Base-by-base conservation (phyloP, 257 asterid genomes). In the Prunella vulgaris region DNA sequence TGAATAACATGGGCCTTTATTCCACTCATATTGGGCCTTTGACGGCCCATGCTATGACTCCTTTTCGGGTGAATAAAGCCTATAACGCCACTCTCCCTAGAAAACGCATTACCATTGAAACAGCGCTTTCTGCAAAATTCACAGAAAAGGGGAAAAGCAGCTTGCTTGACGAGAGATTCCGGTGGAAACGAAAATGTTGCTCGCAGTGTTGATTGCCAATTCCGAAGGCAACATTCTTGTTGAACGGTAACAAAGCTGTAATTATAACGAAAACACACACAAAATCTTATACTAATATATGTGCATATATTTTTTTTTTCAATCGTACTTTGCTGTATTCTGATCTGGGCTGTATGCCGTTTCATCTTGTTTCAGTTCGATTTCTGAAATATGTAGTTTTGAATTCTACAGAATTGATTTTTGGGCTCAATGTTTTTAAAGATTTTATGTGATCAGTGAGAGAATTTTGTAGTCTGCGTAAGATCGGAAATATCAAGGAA, bases 201-300 rank as follows among this genome's bases (percentile, higher is more conserved):
- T 90, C 67, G 97, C 97, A 18, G 88, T 88, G 28, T 76, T 90
- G 84, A 83, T 90, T 69, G 95, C 97, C 74, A 90, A 90, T 32
- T 93, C 94, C 71, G 96, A 90, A 72, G 98, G 98, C 60, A 90
- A 93, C 69, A 86, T 93, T 81, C 98, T 93, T 62, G 95, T 90
- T 33, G 95, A 93, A 80, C 95, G 97, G 97, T 93, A 81, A 63
- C 5, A 0, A 46, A 24, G 4, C 8, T 32, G 21, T 54, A 57
- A 18, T 1, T 20, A 14, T 24, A 20, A 33, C 63, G 46, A 13
- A 32, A 66, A 12, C n/a, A n/a, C 54, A 10, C 14, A 40, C n/a
- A n/a, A n/a, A 57, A n/a, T 25, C n/a, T 0, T 32, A 21, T 66
- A 5, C 35, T 57, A 49, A n/a, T 48, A 30, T 66, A 2, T 35